These are phyloP conservation scores for Phaffomyces antillensis DNA, from an alignment of 805 yeast species.

Conservation along the genomic window DNA sequence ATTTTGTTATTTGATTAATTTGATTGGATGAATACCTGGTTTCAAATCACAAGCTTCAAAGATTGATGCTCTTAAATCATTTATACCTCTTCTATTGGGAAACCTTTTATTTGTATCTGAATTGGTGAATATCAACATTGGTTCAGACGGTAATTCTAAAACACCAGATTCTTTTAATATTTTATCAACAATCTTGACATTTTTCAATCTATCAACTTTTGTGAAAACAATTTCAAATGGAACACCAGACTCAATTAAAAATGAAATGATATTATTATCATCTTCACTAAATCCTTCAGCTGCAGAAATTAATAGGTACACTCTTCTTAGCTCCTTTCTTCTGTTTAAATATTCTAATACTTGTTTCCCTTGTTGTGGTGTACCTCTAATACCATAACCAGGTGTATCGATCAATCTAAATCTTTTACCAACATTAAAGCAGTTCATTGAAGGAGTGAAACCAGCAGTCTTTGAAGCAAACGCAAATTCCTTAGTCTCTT, in stretches of 20 bases:
- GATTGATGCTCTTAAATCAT: constrained; percentile 43
- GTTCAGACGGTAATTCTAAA: constrained; percentile 35
- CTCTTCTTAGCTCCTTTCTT: constrained; percentile 47
- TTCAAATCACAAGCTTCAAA: constrained; percentile 45
- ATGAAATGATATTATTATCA: constrained; percentile 47
- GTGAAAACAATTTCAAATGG: constrained; percentile 74
- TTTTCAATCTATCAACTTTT: constrained; percentile 55
- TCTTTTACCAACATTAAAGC: constrained; percentile 57
- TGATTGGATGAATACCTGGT: constrained; percentile 19
- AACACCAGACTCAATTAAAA: constrained; percentile 46
- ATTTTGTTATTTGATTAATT: constrained; percentile 8
- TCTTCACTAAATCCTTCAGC: constrained; percentile 49
- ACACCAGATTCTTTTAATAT: constrained; percentile 32
- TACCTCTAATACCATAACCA: constrained; percentile 79
- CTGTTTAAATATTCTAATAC: constrained; percentile 55
- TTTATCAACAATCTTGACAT: constrained; percentile 31
- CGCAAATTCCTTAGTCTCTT: constrained; percentile 35
- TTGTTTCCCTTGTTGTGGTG: constrained; percentile 57
- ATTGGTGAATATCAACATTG: constrained; percentile 43
- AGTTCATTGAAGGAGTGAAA: constrained; percentile 55
- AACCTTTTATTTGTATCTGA: constrained; percentile 31
- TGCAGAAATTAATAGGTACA: constrained; percentile 57
- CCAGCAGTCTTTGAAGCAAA: constrained; percentile 50
- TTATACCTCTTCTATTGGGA: constrained; percentile 43
- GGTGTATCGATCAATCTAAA: constrained; percentile 78